A percentile compares a stretch with the other conserved stretches of the same genome.
Evolutionary conservation across 2,329 filamentous ascomycete genomes (phyloP).

Genomic region (Amauroascus niger): DNA sequence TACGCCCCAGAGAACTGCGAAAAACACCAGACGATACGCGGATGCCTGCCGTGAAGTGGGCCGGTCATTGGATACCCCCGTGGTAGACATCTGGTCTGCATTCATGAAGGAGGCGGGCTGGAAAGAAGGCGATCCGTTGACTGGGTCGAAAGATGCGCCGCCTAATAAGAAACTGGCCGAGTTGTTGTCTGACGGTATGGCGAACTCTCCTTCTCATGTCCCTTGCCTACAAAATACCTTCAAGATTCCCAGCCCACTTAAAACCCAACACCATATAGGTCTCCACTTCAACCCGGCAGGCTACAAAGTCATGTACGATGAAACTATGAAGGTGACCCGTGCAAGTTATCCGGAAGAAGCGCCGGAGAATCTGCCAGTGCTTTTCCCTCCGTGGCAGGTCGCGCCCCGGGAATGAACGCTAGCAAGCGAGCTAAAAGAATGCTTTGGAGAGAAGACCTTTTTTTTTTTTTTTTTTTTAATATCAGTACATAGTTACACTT

Average conservation of each 20-base stretch:
- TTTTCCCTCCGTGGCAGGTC: slow-evolving; percentile 46
- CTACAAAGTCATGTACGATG: slow-evolving; percentile 48
- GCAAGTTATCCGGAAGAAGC: slow-evolving; percentile 46
- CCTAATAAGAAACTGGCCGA: slow-evolving; percentile 46
- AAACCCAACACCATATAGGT: too few relatives aligned
- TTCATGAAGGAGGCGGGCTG: slow-evolving; percentile 59
- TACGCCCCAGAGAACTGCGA: slow-evolving; percentile 48
- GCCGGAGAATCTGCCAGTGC: slow-evolving; percentile 43
- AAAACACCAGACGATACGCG: slow-evolving; percentile 53
- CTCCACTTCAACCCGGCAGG: slow-evolving; percentile 50
- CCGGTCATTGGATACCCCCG: slow-evolving; percentile 45
- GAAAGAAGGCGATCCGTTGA: slow-evolving; percentile 41
- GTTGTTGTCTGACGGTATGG: slow-evolving; percentile 49
- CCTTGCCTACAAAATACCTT: too few relatives aligned
- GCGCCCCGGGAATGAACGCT: neutral
- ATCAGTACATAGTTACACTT: too few relatives aligned
- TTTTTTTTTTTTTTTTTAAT: too few relatives aligned
- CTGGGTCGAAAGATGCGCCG: slow-evolving; percentile 50
- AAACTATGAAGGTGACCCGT: slow-evolving; percentile 44
- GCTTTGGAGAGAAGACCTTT: too few relatives aligned
- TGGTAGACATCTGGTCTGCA: slow-evolving; percentile 70
- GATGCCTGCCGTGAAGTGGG: slow-evolving; percentile 57
- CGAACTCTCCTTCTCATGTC: neutral
- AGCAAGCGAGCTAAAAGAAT: too few relatives aligned
- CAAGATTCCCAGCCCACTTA: too few relatives aligned